Base-by-base conservation (phyloP, 2,329 filamentous ascomycete genomes). In the Hymenoscyphus albidus region DNA sequence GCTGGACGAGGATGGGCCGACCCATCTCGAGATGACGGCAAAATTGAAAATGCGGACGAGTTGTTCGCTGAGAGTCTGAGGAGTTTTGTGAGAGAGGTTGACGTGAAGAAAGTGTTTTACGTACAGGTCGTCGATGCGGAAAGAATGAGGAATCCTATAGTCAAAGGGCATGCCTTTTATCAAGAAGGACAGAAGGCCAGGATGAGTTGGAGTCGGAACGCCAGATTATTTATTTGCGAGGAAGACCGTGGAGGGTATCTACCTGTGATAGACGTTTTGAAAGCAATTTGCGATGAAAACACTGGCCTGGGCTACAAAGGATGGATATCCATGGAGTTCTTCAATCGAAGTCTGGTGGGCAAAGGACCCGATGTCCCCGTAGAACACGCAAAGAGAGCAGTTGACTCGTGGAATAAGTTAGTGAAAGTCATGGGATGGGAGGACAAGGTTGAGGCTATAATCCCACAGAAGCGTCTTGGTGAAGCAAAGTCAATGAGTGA, bases 141-240 rank as follows among this genome's bases (percentile, higher is more conserved):
- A 74, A 80, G 82, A 3, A 79, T 93, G 3, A 71, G 75, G 0
- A 71, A 77, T 12, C 89, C 90, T 0, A 75, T 93, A 9, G 70
- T 81, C 2, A 73, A 80, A 22, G 81, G 80, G 1, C 88, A 91
- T 73, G 74, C 78, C 5, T 89, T 84, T 71, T 83, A 88, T 76
- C 78, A 83, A 9, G 74, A 80, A 0, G 81, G 79, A 4, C 88
- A 90, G 75, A 83, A 82, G 16, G 73, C 83, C 1, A 78, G 88
- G 3, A 93, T 94, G 91, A 91, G 83, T 72, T 94, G 91, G 91
- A 91, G 85, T 44, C 78, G 91, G 18, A 93, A 93, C 73, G 90
- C 88, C 67, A 80, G 91, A 18, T 85, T 89, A 67, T 87, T 90
- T 69, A 38, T 71, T 48, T 72, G 69, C 54, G 73, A 74, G 54